Conservation (phyloP, 139 green algal species). For the Edaphochlamys debaryana region DNA sequence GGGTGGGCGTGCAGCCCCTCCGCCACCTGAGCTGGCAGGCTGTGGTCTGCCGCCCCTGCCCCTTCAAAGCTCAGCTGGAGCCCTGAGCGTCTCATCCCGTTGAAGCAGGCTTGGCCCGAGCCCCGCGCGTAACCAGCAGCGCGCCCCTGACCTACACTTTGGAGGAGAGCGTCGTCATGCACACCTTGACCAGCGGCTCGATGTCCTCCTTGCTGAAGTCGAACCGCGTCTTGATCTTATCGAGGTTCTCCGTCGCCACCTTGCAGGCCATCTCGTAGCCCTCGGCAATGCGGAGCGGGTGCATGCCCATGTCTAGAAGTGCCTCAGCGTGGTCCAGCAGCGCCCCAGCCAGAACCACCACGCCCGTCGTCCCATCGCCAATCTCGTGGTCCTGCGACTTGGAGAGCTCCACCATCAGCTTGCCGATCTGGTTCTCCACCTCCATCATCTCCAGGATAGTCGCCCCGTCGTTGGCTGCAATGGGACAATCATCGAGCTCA, state of each 20-base stretch:
- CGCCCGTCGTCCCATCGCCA: conserved; percentile 95
- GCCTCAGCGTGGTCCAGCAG: conserved; percentile 86
- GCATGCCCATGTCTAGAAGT: conserved; percentile 98
- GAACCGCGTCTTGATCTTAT: conserved; percentile 84
- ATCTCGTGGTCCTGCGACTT: conserved; percentile 91
- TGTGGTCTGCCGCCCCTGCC: too few relatives aligned
- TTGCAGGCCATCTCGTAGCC: conserved; percentile 98
- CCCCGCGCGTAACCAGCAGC: too few relatives aligned
- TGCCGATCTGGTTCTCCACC: conserved; percentile 99
- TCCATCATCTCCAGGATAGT: conserved; percentile 99
- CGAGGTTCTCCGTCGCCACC: conserved; percentile 85
- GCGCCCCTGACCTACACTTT: conserved; percentile 98
- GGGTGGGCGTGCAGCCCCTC: too few relatives aligned
- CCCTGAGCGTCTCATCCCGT: too few relatives aligned
- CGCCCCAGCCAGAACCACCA: conserved; percentile 89
- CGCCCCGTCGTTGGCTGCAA: conserved; percentile 96
- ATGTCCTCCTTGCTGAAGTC: conserved; percentile 86
- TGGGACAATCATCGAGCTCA: too few relatives aligned
- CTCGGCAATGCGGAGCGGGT: conserved; percentile 97
- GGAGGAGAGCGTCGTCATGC: conserved; percentile 99
- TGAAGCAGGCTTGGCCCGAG: too few relatives aligned
- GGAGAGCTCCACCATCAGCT: conserved; percentile 97
- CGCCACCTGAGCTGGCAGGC: too few relatives aligned
- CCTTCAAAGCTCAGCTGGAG: too few relatives aligned
- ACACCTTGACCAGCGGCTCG: conserved; percentile 96